phyloP scores from a whole-genome alignment of 2,329 filamentous ascomycete species.

The Cercospora citrullina region DNA sequence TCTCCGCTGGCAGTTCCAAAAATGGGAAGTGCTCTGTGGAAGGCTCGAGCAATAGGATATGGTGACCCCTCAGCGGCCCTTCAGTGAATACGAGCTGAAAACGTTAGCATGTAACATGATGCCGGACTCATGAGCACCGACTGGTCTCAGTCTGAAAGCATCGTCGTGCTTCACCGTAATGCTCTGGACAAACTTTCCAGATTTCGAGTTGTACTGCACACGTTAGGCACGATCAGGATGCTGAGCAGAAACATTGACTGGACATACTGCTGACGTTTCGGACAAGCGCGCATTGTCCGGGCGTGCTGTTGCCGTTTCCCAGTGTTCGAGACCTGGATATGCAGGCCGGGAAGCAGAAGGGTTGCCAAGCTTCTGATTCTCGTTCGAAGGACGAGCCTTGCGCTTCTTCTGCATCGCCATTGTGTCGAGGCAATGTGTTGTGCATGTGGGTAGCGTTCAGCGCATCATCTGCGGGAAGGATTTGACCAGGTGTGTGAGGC shows the following conservation, averaged over 20 bases:
- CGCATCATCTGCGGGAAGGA: neutral
- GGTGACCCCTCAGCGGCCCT: slow-evolving; percentile 20
- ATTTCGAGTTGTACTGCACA: slow-evolving; percentile 4
- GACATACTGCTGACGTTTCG: slow-evolving; percentile 1
- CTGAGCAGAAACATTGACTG: neutral
- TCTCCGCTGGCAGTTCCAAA: slow-evolving; percentile 25
- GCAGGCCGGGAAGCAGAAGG: neutral
- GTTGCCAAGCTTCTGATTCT: neutral
- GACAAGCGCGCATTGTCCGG: neutral
- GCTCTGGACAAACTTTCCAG: neutral
- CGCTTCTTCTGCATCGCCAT: neutral
- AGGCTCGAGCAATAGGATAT: slow-evolving; percentile 24
- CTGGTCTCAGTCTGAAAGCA: slow-evolving; percentile 16
- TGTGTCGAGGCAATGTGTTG: neutral
- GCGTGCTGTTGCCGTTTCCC: neutral
- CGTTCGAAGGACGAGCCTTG: neutral
- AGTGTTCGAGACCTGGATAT: slow-evolving; percentile 1
- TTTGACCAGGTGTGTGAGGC: neutral
- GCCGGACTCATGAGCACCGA: no score
- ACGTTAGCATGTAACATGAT: neutral
- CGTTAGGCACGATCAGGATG: neutral
- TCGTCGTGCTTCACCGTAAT: slow-evolving; percentile 11
- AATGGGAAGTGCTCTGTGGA: slow-evolving; percentile 21
- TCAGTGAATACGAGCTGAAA: slow-evolving; percentile 16
- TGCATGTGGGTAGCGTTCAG: neutral